Evolutionary conservation across 2,329 filamentous ascomycete species (phyloP), one percentile per base, ranked within the genome.

Genomic region (Diaporthe velutina): DNA sequence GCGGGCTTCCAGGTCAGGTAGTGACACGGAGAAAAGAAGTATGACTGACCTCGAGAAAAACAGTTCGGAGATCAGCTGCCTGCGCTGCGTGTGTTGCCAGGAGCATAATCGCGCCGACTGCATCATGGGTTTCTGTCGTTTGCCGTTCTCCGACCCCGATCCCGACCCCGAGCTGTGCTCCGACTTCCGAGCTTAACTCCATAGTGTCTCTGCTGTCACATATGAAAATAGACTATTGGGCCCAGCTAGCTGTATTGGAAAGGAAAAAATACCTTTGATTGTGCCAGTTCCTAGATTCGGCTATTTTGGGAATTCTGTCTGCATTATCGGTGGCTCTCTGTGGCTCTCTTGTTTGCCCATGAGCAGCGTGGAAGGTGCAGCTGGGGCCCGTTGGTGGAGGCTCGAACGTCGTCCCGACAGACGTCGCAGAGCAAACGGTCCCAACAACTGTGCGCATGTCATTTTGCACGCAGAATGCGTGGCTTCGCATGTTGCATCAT

Each of bases 111-210:
- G 42, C 52, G 45, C 38, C 15, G 13, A 25, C 42, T 52, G 54
- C 70, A 64, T 42, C 1, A 48, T 64, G 15, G 70, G 70, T 13
- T 17, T 72, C 15, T 54, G 30, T 54, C 57, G 70, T 54, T 33
- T 19, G 70, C 70, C 55, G 25, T 66, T 71, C 33, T 48, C 73
- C 57, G 73, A 71, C 2, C 9, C 66, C 66, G 66, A 48, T 5
- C 25, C 66, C 66, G 66, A 48, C 1, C 7, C 66, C 55, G 45
- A 55, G 3, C 17, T 35, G 22, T 30, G 28, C 30, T 35, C 70
- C 42, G 40, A 52, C 38, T n/a, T 57, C 52, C 52, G 52, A 52
- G 52, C 55, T n/a, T 22, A 38, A 28, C 30, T 50, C 33, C 33
- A 28, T 35, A 30, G 30, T 8, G 19, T 13, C 33, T 40, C 17